A percentile compares a stretch with the other conserved stretches of the same genome.
These are phyloP conservation scores for Fallopia convolvulus DNA, from an alignment of 148 eudicot species.

Conservation along the genomic window DNA sequence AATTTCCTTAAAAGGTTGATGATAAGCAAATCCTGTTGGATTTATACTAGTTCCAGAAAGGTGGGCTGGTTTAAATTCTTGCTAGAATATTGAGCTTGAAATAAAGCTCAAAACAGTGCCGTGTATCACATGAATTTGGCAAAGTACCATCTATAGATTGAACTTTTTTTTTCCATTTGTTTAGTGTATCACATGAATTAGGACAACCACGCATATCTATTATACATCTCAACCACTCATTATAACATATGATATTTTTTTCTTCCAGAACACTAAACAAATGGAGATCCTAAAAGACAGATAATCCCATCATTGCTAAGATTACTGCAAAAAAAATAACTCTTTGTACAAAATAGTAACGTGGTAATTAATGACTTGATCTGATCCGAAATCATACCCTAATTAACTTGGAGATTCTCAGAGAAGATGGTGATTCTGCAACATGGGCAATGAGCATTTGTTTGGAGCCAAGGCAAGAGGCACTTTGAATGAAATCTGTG, in stretches of 20 bases:
- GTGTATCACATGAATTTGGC: neutral
- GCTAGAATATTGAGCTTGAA: no score
- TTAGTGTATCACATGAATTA: neutral
- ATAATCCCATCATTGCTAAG: neutral
- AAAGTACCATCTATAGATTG: neutral
- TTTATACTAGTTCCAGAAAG: no score
- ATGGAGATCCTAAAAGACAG: neutral
- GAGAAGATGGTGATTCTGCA: conserved; percentile 39
- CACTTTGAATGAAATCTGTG: conserved; percentile 73
- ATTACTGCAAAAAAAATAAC: neutral
- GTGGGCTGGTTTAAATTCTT: no score
- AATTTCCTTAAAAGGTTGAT: no score
- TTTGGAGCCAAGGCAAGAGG: conserved; percentile 67
- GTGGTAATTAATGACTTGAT: neutral
- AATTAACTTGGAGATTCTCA: neutral
- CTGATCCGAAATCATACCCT: neutral
- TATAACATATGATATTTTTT: neutral
- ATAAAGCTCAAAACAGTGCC: neutral
- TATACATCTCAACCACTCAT: conserved; percentile 8
- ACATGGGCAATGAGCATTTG: conserved; percentile 69
- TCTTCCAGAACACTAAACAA: neutral
- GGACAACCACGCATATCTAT: neutral
- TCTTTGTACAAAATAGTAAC: neutral
- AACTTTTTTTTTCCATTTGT: neutral
- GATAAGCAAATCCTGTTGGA: neutral